Percentiles rank a stretch among this genome's conserved stretches.
Evolutionary conservation across 1,284 basidiomycete species (phyloP).

Genomic region (Leccinum pachyderme): DNA sequence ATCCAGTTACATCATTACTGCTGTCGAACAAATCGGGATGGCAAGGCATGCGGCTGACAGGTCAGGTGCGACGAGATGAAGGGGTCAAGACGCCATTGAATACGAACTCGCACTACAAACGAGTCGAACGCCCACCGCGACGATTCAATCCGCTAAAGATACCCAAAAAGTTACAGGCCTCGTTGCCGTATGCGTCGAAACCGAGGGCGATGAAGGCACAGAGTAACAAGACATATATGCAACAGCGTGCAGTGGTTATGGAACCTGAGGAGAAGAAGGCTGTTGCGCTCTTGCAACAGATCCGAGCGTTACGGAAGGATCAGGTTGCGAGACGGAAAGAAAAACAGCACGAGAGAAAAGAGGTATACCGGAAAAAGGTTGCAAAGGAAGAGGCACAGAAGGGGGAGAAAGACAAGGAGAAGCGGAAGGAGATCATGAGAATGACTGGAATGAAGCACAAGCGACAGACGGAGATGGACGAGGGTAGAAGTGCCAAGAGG

Average conservation of each 20-base stretch:
- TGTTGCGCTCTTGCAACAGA: conserved; percentile 91
- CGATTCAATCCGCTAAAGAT: conserved; percentile 92
- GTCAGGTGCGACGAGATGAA: conserved; percentile 85
- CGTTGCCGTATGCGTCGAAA: conserved; percentile 91
- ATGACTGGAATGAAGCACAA: conserved; percentile 72
- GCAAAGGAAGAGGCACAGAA: conserved; percentile 70
- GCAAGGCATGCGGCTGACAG: conserved; percentile 95
- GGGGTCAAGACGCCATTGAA: conserved; percentile 80
- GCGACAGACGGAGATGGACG: conserved; percentile 56
- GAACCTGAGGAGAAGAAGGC: conserved; percentile 95
- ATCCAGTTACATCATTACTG: conserved; percentile 91
- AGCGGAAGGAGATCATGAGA: conserved; percentile 77
- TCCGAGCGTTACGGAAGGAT: conserved; percentile 88
- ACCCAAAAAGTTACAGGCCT: conserved; percentile 85
- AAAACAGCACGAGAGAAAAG: conserved; percentile 77
- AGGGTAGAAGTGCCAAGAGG: conserved; percentile 49
- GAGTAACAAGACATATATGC: conserved; percentile 77
- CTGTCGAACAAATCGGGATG: conserved; percentile 77
- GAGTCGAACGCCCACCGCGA: conserved; percentile 74
- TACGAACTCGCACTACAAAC: conserved; percentile 88
- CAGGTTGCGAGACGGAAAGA: conserved; percentile 76
- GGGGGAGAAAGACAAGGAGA: conserved; percentile 75
- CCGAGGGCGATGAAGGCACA: conserved; percentile 82
- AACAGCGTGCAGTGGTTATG: conserved; percentile 92
- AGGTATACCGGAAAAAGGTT: conserved; percentile 62